Evolutionary conservation across 805 yeast species (phyloP).

Genomic region (Wickerhamiella nectarea): DNA sequence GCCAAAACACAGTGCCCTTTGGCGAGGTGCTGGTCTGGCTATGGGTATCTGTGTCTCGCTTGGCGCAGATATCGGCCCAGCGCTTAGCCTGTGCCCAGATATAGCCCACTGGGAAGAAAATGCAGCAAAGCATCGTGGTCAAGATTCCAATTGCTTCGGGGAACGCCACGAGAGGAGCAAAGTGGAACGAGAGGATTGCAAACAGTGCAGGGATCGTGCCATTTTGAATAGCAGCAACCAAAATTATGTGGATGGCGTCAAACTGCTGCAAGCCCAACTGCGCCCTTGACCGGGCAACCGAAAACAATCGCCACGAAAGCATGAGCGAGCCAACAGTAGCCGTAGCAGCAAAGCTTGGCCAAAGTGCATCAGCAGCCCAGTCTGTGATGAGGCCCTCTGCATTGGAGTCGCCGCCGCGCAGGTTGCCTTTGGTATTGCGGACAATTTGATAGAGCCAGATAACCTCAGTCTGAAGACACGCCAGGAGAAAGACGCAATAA

Average conservation of each 20-base stretch:
- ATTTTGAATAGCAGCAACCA: constrained; percentile 73
- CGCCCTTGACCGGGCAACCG: constrained; percentile 62
- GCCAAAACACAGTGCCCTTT: not conserved
- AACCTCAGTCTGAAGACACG: constrained; percentile 43
- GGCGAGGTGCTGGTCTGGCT: not conserved
- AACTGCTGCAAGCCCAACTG: constrained; percentile 70
- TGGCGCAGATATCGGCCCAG: not conserved
- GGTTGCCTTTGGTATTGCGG: not conserved
- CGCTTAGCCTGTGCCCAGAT: constrained; percentile 19
- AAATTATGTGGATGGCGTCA: constrained; percentile 63
- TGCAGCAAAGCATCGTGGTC: constrained; percentile 12
- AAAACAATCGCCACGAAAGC: constrained; percentile 46
- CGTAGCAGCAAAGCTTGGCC: constrained; percentile 54
- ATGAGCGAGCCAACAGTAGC: constrained; percentile 48
- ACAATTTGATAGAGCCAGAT: constrained; percentile 39
- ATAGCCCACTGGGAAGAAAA: constrained; percentile 19
- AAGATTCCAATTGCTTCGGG: constrained; percentile 2
- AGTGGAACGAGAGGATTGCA: not conserved
- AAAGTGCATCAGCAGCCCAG: constrained; percentile 24
- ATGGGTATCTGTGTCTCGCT: not conserved
- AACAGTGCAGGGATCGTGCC: constrained; percentile 65
- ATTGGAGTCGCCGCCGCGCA: constrained; percentile 17
- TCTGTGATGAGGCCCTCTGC: constrained; percentile 34
- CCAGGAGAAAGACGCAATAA: constrained; percentile 34
- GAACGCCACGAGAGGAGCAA: not conserved